Conservation (phyloP, 169 alveolate genomes). For the Babesia ovis region DNA sequence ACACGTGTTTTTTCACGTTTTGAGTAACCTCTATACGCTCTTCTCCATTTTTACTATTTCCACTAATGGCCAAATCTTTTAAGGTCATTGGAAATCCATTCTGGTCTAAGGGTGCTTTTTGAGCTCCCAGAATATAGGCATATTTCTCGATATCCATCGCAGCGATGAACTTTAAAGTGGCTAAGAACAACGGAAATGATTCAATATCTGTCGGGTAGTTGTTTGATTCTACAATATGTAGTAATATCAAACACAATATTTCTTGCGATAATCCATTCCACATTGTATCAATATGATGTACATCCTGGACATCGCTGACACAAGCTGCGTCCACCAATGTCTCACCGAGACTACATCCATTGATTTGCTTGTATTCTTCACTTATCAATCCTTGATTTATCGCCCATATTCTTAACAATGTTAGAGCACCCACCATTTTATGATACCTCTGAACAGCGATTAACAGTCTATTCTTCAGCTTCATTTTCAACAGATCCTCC, state of each 20-base stretch:
- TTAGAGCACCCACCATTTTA: conserved; percentile 8
- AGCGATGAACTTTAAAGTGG: conserved; percentile 34
- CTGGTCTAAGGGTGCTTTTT: not conserved
- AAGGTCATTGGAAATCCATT: not conserved
- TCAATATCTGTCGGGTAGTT: conserved; percentile 13
- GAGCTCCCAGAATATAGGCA: not conserved
- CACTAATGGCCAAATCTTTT: not conserved
- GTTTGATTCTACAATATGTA: conserved; percentile 13
- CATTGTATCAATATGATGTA: not conserved
- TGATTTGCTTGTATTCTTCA: not conserved
- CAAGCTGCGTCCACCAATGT: not conserved
- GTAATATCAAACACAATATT: not conserved
- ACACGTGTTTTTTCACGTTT: not conserved
- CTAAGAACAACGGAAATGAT: conserved; percentile 30
- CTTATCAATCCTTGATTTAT: not conserved
- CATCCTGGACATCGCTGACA: not conserved
- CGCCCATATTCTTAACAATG: conserved; percentile 18
- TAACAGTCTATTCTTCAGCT: not conserved
- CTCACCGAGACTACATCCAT: not conserved
- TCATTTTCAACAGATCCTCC: conserved; percentile 8
- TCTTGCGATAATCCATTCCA: conserved; percentile 1
- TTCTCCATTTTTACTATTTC: not conserved
- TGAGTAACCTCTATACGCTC: not conserved
- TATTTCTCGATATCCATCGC: conserved; percentile 9
- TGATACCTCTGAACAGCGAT: not conserved